These are phyloP conservation scores for Dicorynia guianensis DNA, from an alignment of 306 rosid species.

Conservation along the genomic window DNA sequence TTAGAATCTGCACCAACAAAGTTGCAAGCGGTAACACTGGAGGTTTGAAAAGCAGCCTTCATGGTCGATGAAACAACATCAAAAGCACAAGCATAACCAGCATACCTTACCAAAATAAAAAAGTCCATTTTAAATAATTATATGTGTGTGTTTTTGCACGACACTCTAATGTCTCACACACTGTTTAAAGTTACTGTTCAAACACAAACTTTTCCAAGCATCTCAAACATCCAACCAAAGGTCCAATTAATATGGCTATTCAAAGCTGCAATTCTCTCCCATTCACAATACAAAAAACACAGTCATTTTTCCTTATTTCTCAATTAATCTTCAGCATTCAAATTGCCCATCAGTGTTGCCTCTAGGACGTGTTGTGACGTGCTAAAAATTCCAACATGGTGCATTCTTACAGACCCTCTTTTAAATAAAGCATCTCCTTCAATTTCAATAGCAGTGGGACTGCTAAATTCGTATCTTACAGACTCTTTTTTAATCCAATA, in stretches of 20 bases:
- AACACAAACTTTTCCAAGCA: background rate
- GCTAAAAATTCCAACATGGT: background rate
- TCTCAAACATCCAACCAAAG: background rate
- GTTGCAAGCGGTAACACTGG: constrained; percentile 12
- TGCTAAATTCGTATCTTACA: too few relatives aligned
- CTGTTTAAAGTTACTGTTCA: background rate
- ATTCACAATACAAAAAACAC: background rate
- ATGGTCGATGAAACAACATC: too few relatives aligned
- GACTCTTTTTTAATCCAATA: too few relatives aligned
- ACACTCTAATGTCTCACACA: background rate
- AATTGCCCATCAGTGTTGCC: background rate
- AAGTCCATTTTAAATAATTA: too few relatives aligned
- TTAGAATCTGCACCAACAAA: constrained; percentile 72
- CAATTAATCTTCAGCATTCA: background rate
- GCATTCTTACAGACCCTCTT: background rate
- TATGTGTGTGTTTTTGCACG: background rate
- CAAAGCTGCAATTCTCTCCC: background rate
- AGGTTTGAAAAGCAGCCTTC: constrained; percentile 14
- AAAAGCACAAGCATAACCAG: constrained; percentile 12
- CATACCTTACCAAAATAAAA: background rate
- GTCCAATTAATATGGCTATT: background rate
- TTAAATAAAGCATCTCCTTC: too few relatives aligned
- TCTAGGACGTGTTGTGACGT: background rate
- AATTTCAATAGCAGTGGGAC: too few relatives aligned
- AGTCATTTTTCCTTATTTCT: background rate